Evolutionary conservation across 768 basidiomycete genomes (phyloP).

Genomic region (Nidula microcarpa): DNA sequence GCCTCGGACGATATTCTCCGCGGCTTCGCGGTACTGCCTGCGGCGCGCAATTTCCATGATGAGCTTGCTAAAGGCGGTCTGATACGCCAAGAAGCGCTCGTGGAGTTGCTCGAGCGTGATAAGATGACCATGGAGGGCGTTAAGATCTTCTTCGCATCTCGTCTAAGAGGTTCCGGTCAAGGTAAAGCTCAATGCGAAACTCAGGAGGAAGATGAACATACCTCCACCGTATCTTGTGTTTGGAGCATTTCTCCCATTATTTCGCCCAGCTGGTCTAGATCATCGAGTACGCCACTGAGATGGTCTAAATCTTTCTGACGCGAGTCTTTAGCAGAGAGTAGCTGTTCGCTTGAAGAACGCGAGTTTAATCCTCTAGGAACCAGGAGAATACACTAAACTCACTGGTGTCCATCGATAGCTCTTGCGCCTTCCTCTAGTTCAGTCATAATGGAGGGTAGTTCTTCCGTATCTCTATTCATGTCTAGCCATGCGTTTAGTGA

Average conservation of each 20-base stretch:
- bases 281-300: conserved; percentile 48
- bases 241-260: conserved; percentile 79
- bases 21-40: conserved; percentile 60
- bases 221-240: conserved; percentile 68
- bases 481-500: conserved; percentile 32
- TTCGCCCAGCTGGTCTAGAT: conserved; percentile 74
- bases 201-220: conserved; percentile 17
- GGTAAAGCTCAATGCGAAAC: not conserved
- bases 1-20: conserved; percentile 59
- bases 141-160: conserved; percentile 51
- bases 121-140: conserved; percentile 57
- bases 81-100: conserved; percentile 65
- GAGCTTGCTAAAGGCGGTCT: conserved; percentile 70
- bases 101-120: conserved; percentile 61
- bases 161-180: conserved; percentile 24
- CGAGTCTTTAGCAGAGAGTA: conserved; percentile 39
- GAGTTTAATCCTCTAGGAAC: conserved; percentile 1
- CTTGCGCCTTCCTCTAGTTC: conserved; percentile 62
- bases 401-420: conserved; percentile 59
- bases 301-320: conserved; percentile 46
- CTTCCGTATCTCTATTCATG: conserved; percentile 79
- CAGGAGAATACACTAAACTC: conserved; percentile 18
- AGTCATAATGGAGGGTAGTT: conserved; percentile 68
- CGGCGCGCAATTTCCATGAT: conserved; percentile 72
- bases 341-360: conserved; percentile 38